Evolutionary conservation across 2,329 filamentous ascomycete genomes (phyloP).

Genomic region (Parafenestella ontariensis): DNA sequence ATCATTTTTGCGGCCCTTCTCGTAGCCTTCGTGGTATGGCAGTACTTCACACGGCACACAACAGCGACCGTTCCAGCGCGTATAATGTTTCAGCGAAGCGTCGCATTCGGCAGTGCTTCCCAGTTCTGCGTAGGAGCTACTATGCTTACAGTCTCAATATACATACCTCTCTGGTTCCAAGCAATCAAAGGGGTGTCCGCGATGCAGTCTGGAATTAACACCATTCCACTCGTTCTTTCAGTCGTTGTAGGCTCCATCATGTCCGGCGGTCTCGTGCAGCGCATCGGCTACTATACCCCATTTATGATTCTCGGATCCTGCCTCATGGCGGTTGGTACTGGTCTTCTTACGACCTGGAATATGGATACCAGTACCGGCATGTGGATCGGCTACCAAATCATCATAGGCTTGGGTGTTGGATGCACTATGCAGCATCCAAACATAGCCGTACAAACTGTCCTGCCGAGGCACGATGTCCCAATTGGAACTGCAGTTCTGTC

Average conservation of each 20-base stretch:
- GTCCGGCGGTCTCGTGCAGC: constrained; percentile 49
- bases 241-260: constrained; percentile 52
- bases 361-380: constrained; percentile 37
- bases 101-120: constrained; percentile 49
- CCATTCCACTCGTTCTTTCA: constrained; percentile 54
- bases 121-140: constrained; percentile 51
- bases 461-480: constrained; percentile 50
- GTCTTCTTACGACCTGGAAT: constrained; percentile 53
- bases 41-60: constrained; percentile 48
- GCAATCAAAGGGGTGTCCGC: constrained; percentile 55
- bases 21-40: constrained; percentile 48
- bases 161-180: constrained; percentile 56
- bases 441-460: constrained; percentile 53
- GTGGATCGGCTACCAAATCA: constrained; percentile 43
- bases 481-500: constrained; percentile 55
- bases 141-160: constrained; percentile 49
- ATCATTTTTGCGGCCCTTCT: constrained; percentile 51
- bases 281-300: constrained; percentile 56
- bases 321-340: constrained; percentile 54
- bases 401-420: constrained; percentile 50
- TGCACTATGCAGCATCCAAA: constrained; percentile 55
- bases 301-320: constrained; percentile 53
- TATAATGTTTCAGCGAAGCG: constrained; percentile 51
- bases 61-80: constrained; percentile 53
- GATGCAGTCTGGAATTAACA: constrained; percentile 54